These are phyloP conservation scores for Starmera dryadoides DNA, from an alignment of 805 yeast genomes.

Conservation along the genomic window DNA sequence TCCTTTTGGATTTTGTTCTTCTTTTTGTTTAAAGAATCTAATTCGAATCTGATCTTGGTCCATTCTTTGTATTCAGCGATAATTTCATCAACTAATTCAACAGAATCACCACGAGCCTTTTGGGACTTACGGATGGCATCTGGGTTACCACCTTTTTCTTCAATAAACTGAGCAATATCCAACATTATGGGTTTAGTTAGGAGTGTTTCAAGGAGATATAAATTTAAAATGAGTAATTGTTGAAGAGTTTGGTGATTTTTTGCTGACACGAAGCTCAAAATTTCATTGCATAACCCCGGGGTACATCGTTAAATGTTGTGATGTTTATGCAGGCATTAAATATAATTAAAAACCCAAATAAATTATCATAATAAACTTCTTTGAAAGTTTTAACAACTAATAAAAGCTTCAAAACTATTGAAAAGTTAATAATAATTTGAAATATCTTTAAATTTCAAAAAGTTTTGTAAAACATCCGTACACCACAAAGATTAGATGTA, in stretches of 20 bases:
- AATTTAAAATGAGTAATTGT: too few relatives aligned
- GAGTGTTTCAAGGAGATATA: background rate
- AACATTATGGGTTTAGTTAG: slow-evolving; percentile 52
- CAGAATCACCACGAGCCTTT: slow-evolving; percentile 89
- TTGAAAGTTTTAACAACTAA: too few relatives aligned
- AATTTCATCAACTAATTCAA: slow-evolving; percentile 93
- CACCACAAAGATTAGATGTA: too few relatives aligned
- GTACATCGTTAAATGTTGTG: too few relatives aligned
- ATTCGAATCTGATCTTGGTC: slow-evolving; percentile 83
- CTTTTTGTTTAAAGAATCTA: slow-evolving; percentile 85
- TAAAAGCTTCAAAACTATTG: too few relatives aligned
- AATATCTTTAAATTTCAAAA: background rate
- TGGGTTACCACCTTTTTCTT: slow-evolving; percentile 96
- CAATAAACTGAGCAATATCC: slow-evolving; percentile 87
- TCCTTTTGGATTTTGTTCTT: slow-evolving; percentile 88
- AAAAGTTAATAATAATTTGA: too few relatives aligned
- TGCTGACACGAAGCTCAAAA: too few relatives aligned
- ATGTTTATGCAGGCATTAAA: too few relatives aligned
- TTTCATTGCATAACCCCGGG: too few relatives aligned
- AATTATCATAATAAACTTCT: too few relatives aligned
- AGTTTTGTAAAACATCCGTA: background rate
- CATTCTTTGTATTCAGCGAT: slow-evolving; percentile 86
- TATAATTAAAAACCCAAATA: too few relatives aligned
- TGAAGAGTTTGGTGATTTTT: too few relatives aligned
- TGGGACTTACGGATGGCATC: slow-evolving; percentile 83